Evolutionary conservation across 2,329 filamentous ascomycete species (phyloP), one percentile per base, ranked within the genome.

Genomic region (Arthrinium phaeospermum): DNA sequence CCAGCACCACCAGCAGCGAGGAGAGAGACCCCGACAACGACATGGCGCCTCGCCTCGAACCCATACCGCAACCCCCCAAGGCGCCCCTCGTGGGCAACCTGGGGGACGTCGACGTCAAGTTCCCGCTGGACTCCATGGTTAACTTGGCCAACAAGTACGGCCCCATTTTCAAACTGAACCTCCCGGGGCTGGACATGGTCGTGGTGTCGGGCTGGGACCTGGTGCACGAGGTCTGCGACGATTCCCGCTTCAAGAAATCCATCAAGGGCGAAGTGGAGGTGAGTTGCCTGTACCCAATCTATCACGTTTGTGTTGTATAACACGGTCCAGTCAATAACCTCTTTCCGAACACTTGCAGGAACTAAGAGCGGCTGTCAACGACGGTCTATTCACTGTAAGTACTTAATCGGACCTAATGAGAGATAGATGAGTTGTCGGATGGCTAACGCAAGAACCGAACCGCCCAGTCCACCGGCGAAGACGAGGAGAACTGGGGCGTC

Each of bases 401-500:
- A 30, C 27, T 30, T 30, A 30, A 30, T 30, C 27, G 27, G 27
- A 30, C 27, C 27, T 71, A n/a, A 10, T 4, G 27, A 27, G 3
- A 22, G 16, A n/a, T 46, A 16, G 0, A 5, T 4, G 4, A 16
- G 14, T 16, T 2, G 61, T 30, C n/a, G n/a, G 24, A 22, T 24
- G n/a, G 22, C 67, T 68, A 30, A 68, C 19, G 6, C 3, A 22
- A 46, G 45, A 8, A 68, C 10, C 24, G 22, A 13, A 6, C 27
- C 27, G 27, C 27, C 7, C 16, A 68, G 67, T 69, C 67, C 2
- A 14, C 27, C 0, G 67, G 67, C 27, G 67, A 49, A 22, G 67
- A 69, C 1, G 67, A 69, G 34, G 67, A 85, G 71, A 90, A 91
- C 76, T 93, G 92, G 92, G 89, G 87, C 44, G 86, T 92, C 74